Percentiles rank a stretch among this genome's conserved stretches.
These are phyloP conservation scores for Cytospora leucostoma DNA, from an alignment of 2,329 filamentous ascomycete genomes.

Conservation along the genomic window DNA sequence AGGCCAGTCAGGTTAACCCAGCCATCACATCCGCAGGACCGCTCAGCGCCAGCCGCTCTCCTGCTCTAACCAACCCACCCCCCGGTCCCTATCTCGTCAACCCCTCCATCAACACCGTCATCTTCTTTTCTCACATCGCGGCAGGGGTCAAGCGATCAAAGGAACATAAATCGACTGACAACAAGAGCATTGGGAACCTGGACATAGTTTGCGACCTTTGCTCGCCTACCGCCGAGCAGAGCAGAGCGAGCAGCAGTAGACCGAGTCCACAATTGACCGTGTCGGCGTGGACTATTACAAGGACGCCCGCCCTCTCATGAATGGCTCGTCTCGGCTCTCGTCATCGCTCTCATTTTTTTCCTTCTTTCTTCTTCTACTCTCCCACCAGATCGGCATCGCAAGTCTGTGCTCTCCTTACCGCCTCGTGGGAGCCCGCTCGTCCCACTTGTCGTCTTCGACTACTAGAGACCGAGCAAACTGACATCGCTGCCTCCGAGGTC, in stretches of 20 bases:
- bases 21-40: constrained; percentile 8
- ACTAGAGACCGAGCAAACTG: constrained; percentile 1
- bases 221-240: constrained; percentile 18
- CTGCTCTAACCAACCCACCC: neutral
- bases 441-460: neutral
- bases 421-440: constrained; percentile 5
- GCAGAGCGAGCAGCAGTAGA: neutral
- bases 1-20: neutral
- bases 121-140: constrained; percentile 10
- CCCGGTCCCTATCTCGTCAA: constrained; percentile 12
- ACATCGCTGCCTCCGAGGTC: constrained; percentile 9
- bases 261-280: constrained; percentile 4
- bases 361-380: neutral
- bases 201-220: constrained; percentile 7
- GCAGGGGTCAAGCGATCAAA: constrained; percentile 17
- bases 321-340: neutral
- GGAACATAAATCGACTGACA: constrained; percentile 4
- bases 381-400: constrained; percentile 4
- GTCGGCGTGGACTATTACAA: constrained; percentile 2
- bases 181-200: neutral
- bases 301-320: constrained; percentile 10
- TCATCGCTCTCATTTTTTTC: constrained; percentile 14
- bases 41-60: constrained; percentile 17
- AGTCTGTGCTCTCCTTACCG: constrained; percentile 1
- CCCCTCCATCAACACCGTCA: constrained; percentile 16